Evolutionary conservation across 2,329 filamentous ascomycete species (phyloP).

Genomic region (Xylariomycetidae sp.): DNA sequence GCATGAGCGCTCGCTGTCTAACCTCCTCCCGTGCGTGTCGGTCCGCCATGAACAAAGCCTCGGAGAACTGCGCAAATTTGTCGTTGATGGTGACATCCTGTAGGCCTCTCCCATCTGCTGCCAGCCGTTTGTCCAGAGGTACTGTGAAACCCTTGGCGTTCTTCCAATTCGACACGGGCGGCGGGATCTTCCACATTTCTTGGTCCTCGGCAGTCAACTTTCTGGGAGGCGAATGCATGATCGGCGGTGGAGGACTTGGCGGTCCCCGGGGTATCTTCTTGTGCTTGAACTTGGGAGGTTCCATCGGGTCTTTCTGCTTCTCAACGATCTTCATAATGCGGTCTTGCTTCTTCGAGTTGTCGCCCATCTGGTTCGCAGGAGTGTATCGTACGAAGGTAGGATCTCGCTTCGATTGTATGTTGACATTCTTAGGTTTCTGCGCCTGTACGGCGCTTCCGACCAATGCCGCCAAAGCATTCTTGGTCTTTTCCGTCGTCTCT

Average conservation of each 20-base stretch:
- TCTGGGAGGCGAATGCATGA: slow-evolving; percentile 90
- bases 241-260: slow-evolving; percentile 83
- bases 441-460: slow-evolving; percentile 82
- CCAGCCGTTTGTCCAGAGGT: slow-evolving; percentile 88
- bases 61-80: slow-evolving; percentile 94
- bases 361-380: slow-evolving; percentile 94
- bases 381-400: slow-evolving; percentile 95
- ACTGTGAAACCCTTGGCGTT: slow-evolving; percentile 98
- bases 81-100: slow-evolving; percentile 97
- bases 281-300: slow-evolving; percentile 97
- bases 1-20: slow-evolving; percentile 86
- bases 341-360: slow-evolving; percentile 77
- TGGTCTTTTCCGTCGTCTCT: slow-evolving; percentile 80
- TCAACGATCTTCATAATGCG: slow-evolving; percentile 99
- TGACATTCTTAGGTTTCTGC: slow-evolving; percentile 94
- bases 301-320: slow-evolving; percentile 82
- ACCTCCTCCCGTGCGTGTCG: slow-evolving; percentile 94
- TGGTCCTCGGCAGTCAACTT: slow-evolving; percentile 97
- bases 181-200: slow-evolving; percentile 85
- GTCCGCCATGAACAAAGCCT: slow-evolving; percentile 90
- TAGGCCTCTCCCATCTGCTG: slow-evolving; percentile 83
- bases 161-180: slow-evolving; percentile 97
- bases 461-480: slow-evolving; percentile 74
- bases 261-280: slow-evolving; percentile 95
- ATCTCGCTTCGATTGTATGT: slow-evolving; percentile 71